These are phyloP conservation scores for Paracorniculantispora psalliotae DNA, from an alignment of 2,329 filamentous ascomycete genomes.

Conservation along the genomic window DNA sequence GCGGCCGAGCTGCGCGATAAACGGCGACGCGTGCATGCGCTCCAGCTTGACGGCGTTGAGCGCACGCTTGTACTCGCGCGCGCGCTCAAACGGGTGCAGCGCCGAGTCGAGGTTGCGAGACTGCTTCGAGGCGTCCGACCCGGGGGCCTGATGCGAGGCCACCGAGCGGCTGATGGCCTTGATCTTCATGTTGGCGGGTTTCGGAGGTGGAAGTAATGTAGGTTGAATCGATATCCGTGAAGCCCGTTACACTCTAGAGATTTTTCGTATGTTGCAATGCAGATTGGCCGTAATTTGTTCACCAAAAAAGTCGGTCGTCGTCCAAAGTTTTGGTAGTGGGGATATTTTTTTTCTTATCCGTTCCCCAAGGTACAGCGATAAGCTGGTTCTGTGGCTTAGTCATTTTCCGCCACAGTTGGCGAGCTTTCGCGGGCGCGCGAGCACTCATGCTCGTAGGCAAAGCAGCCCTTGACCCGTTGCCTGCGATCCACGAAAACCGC, in stretches of 20 bases:
- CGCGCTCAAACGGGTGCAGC: slow-evolving; percentile 85
- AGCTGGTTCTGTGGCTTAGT: slow-evolving; percentile 12
- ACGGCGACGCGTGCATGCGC: slow-evolving; percentile 74
- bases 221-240: neutral
- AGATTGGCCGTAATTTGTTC: neutral
- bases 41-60: slow-evolving; percentile 83
- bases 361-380: neutral
- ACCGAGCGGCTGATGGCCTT: slow-evolving; percentile 63
- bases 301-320: slow-evolving; percentile 1
- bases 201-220: neutral
- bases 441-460: neutral
- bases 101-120: slow-evolving; percentile 75
- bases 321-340: slow-evolving; percentile 9
- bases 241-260: too few relatives aligned
- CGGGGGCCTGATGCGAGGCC: slow-evolving; percentile 60
- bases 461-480: neutral
- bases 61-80: slow-evolving; percentile 62
- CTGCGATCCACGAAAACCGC: neutral
- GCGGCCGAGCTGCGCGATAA: slow-evolving; percentile 78
- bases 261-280: neutral
- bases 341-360: slow-evolving; percentile 14
- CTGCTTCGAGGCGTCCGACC: slow-evolving; percentile 59
- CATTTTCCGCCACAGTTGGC: slow-evolving; percentile 4
- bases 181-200: slow-evolving; percentile 44
- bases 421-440: neutral